These are phyloP conservation scores for Murraya paniculata DNA, from an alignment of 345 rosid genomes.

Conservation along the genomic window DNA sequence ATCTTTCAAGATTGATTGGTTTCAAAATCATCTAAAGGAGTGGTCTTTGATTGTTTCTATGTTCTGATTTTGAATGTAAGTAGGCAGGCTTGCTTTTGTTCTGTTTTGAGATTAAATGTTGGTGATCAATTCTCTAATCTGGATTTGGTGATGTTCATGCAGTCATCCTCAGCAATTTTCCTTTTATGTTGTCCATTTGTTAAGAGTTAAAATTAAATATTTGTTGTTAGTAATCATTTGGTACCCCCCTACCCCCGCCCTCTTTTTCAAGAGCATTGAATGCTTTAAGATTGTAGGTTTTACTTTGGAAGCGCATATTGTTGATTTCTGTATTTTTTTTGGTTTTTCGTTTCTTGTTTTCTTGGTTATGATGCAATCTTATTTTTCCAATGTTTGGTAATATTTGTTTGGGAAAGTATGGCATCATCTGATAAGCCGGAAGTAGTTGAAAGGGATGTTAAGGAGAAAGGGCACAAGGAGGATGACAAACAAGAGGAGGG, in stretches of 20 bases:
- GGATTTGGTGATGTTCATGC: neutral
- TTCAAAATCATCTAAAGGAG: neutral
- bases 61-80: neutral
- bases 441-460: conserved; percentile 45
- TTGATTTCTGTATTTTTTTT: neutral
- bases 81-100: neutral
- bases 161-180: neutral
- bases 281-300: too few species aligned
- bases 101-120: neutral
- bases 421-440: conserved; percentile 69
- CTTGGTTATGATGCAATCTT: neutral
- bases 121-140: too few species aligned
- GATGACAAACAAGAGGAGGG: conserved; percentile 60
- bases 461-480: conserved; percentile 42
- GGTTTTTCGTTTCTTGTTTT: neutral
- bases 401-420: conserved; percentile 41
- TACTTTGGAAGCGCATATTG: too few species aligned
- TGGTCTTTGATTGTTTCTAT: neutral
- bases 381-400: neutral
- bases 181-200: neutral
- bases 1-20: neutral
- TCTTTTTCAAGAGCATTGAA: too few species aligned
- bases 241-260: too few species aligned
- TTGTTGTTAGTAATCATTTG: neutral
- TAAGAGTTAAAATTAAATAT: neutral